Percentiles rank a stretch among this genome's conserved stretches.
Conservation (phyloP, 768 basidiomycete species). For the Lentinus tigrinus region DNA sequence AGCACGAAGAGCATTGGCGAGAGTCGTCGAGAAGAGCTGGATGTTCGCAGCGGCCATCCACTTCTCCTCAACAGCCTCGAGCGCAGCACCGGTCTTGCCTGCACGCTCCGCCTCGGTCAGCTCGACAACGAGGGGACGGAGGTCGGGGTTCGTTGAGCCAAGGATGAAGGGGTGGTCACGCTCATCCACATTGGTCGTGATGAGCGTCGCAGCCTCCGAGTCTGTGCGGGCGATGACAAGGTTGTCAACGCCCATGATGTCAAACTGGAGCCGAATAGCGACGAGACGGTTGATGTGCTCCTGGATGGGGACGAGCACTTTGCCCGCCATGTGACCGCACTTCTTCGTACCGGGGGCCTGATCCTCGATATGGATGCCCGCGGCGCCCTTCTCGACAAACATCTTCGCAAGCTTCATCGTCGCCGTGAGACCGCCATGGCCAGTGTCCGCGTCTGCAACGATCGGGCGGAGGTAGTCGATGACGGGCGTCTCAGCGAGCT, state of each 20-base stretch:
- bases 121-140: constrained; percentile 69
- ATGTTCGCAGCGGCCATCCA: constrained; percentile 83
- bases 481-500: constrained; percentile 65
- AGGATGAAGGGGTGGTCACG: constrained; percentile 98
- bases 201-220: constrained; percentile 95
- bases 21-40: constrained; percentile 70
- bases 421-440: constrained; percentile 96
- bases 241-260: constrained; percentile 98
- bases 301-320: constrained; percentile 94
- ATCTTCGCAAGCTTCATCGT: constrained; percentile 98
- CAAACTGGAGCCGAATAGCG: constrained; percentile 95
- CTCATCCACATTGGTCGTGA: constrained; percentile 94
- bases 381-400: constrained; percentile 98
- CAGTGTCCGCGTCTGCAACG: constrained; percentile 96
- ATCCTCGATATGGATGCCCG: constrained; percentile 97
- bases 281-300: constrained; percentile 99
- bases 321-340: constrained; percentile 91
- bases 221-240: constrained; percentile 93
- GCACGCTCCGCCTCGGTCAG: constrained; percentile 84
- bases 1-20: constrained; percentile 65
- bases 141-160: constrained; percentile 76
- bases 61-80: constrained; percentile 87
- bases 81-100: constrained; percentile 74
- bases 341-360: constrained; percentile 98
- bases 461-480: constrained; percentile 94